A percentile compares a stretch with the other conserved stretches of the same genome.
Evolutionary conservation across 345 rosid species (phyloP).

Genomic region (Gossypium herbaceum): DNA sequence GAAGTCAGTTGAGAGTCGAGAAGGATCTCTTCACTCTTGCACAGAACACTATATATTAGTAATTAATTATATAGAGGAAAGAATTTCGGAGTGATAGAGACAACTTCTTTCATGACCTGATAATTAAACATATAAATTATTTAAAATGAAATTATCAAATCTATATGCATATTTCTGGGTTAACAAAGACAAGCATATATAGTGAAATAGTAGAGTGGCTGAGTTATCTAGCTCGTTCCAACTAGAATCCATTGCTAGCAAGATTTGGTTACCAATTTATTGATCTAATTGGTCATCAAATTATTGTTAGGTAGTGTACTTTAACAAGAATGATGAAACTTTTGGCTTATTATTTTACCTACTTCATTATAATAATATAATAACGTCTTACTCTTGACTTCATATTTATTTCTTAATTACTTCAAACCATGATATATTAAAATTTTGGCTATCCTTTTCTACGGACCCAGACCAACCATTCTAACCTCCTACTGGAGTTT

Average conservation of each 20-base stretch:
- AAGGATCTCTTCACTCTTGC: not conserved
- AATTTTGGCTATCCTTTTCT: not conserved
- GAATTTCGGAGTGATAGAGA: not conserved
- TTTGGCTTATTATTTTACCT: slow-evolving; percentile 29
- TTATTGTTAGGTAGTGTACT: not conserved
- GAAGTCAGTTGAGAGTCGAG: not conserved
- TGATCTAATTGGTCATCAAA: not conserved
- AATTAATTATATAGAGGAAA: not conserved
- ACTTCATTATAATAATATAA: slow-evolving; percentile 17
- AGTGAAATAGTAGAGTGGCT: not conserved
- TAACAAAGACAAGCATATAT: not conserved
- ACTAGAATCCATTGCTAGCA: not conserved
- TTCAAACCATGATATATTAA: not conserved
- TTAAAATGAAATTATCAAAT: too few relatives aligned
- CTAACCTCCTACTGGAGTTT: not conserved
- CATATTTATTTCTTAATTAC: not conserved
- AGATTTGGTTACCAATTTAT: not conserved
- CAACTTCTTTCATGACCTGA: not conserved
- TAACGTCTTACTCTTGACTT: not conserved
- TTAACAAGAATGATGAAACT: slow-evolving; percentile 1
- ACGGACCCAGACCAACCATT: not conserved
- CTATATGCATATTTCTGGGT: too few relatives aligned
- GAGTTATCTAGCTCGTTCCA: not conserved
- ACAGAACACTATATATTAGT: not conserved
- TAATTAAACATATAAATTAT: not conserved